phyloP scores from a whole-genome alignment of 768 basidiomycete genomes.

The Coprinellus micaceus region DNA sequence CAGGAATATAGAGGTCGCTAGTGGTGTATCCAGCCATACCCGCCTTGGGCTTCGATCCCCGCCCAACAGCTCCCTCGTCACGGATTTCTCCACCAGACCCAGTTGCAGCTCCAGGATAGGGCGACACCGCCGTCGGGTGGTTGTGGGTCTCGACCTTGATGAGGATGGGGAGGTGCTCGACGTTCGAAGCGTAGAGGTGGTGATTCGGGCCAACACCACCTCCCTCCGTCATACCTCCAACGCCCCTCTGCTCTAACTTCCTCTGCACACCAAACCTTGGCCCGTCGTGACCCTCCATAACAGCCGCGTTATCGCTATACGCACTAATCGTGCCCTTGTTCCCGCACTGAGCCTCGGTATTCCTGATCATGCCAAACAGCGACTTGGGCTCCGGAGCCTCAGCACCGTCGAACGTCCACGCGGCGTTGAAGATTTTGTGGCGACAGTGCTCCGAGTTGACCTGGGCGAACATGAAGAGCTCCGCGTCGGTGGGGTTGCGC shows the following conservation, averaged over 20 bases:
- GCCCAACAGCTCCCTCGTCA: constrained; percentile 94
- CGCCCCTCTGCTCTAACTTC: constrained; percentile 19
- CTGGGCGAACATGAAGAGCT: constrained; percentile 99
- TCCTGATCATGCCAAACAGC: constrained; percentile 95
- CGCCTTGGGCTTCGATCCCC: constrained; percentile 95
- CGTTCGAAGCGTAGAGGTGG: constrained; percentile 50
- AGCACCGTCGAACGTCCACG: constrained; percentile 84
- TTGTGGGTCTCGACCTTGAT: constrained; percentile 99
- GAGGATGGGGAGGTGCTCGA: constrained; percentile 81
- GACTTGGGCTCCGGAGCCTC: constrained; percentile 62
- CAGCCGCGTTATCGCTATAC: constrained; percentile 97
- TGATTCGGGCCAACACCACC: constrained; percentile 18
- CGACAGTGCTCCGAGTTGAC: constrained; percentile 99
- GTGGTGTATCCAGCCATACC: constrained; percentile 91
- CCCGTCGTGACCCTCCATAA: constrained; percentile 72
- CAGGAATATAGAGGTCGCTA: constrained; percentile 91
- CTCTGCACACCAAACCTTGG: constrained; percentile 55
- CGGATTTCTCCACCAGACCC: constrained; percentile 98
- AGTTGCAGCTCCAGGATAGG: constrained; percentile 97
- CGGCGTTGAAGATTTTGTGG: constrained; percentile 99
- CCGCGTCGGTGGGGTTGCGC: constrained; percentile 93
- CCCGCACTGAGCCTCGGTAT: constrained; percentile 74
- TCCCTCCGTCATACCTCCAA: constrained; percentile 27
- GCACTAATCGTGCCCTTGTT: constrained; percentile 85
- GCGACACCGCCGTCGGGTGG: constrained; percentile 97